Evolutionary conservation across 768 basidiomycete species (phyloP).

Genomic region (Leccinum barrowsii): DNA sequence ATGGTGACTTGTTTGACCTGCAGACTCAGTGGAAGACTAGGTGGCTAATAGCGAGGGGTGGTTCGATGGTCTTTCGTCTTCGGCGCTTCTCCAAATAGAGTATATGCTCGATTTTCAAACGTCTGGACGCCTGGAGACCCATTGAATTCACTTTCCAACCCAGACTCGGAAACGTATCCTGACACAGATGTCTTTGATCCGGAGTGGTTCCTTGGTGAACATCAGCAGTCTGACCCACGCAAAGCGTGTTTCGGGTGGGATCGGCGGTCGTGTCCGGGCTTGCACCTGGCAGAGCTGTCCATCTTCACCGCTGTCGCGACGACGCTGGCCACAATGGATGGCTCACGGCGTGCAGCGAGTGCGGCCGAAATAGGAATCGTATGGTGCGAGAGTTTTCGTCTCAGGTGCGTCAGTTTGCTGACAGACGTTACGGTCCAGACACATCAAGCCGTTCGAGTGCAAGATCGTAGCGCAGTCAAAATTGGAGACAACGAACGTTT

Average conservation of each 20-base stretch:
- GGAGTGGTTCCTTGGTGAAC: constrained; percentile 8
- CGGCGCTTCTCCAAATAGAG: neutral
- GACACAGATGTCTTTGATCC: constrained; percentile 11
- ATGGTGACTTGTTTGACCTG: neutral
- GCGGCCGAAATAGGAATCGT: neutral
- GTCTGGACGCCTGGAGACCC: no score
- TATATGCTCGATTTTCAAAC: no score
- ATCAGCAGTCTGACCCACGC: constrained; percentile 4
- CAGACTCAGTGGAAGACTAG: no score
- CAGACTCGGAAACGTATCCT: constrained; percentile 3
- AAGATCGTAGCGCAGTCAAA: neutral
- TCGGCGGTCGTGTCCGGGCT: constrained; percentile 10
- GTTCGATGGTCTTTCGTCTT: no score
- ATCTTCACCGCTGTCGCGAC: constrained; percentile 7
- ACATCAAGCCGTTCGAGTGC: neutral
- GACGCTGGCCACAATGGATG: constrained; percentile 6
- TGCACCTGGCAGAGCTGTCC: neutral
- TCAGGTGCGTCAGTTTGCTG: neutral
- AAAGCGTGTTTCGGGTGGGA: constrained; percentile 15
- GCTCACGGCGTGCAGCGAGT: neutral
- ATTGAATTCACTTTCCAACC: neutral
- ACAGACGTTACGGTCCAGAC: neutral
- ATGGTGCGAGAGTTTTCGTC: neutral
- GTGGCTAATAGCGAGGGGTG: neutral
- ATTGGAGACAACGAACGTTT: neutral